Evolutionary conservation across 2,329 filamentous ascomycete species (phyloP), one percentile per base, ranked within the genome.

Genomic region (Penicillium sp.): DNA sequence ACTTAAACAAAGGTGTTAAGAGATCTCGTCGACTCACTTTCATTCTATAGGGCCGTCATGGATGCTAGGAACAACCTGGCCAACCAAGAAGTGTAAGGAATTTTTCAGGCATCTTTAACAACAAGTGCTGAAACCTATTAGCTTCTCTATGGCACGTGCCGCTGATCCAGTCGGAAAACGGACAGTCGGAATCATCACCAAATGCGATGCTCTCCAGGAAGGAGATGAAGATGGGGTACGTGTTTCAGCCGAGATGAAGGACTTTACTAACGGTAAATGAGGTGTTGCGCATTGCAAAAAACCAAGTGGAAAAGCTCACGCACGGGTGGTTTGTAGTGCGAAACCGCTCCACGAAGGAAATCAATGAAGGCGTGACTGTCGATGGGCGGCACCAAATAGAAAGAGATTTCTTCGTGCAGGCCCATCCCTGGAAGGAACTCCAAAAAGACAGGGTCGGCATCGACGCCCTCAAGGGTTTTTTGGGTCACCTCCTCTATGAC

Each of bases 61-160:
- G 44, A 47, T 47, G 44, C 44, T 33, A 4, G 44, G 2, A 47
- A 47, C 12, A 47, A 47, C 26, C 44, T 47, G 14, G 44, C 44
- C 8, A 47, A 47, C 26, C 44, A 47, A 20, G 44, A 47, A 47
- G 44, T 47, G 44, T 47, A 47, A 47, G 44, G 15, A n/a, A 45
- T 45, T 3, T 15, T 12, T n/a, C 26, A 23, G 12, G 44, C n/a
- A n/a, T n/a, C n/a, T 47, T 29, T 15, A n/a, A 45, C 14, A 15
- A 4, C 18, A 35, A 8, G 45, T 31, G 45, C 45, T 48, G 15
- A 48, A 1, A 25, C 37, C 22, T 35, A 48, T 8, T 20, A 61
- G 58, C 11, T 73, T 84, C 0, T 75, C 79, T 9, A 79, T 76
- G 44, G 76, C 74, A 23, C 73, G 74, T 23, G 65, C 63, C 4